Evolutionary conservation across 108 stramenopile species (phyloP).

Genomic region (Fistulifera solaris): DNA sequence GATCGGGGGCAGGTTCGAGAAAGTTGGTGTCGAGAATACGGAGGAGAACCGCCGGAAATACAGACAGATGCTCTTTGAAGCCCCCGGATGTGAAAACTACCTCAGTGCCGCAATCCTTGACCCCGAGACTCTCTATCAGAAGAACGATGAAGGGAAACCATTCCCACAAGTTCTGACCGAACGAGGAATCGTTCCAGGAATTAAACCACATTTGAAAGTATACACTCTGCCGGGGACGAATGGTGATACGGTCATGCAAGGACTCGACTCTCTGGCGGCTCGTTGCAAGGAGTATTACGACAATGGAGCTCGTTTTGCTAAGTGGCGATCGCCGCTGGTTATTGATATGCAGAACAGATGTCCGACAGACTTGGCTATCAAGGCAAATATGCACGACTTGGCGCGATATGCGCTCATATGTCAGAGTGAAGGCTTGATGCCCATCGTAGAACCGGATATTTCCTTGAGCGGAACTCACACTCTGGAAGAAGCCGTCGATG

Average conservation of each 20-base stretch:
- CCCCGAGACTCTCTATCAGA: slow-evolving; percentile 86
- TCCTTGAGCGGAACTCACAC: slow-evolving; percentile 39
- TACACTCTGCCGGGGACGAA: slow-evolving; percentile 68
- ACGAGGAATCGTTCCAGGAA: slow-evolving; percentile 80
- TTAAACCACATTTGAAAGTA: slow-evolving; percentile 69
- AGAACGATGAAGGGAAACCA: slow-evolving; percentile 50
- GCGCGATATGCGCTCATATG: slow-evolving; percentile 88
- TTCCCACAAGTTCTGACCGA: slow-evolving; percentile 69
- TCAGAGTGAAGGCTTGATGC: slow-evolving; percentile 84
- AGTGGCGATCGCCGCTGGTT: slow-evolving; percentile 68
- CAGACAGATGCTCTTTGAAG: slow-evolving; percentile 77
- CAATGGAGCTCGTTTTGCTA: slow-evolving; percentile 85
- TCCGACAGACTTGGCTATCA: slow-evolving; percentile 75
- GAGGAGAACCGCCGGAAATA: slow-evolving; percentile 80
- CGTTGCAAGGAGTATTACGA: slow-evolving; percentile 83
- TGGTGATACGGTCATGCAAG: slow-evolving; percentile 86
- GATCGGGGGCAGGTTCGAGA: slow-evolving; percentile 67
- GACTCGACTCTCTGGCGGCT: slow-evolving; percentile 75
- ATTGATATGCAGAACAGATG: slow-evolving; percentile 52
- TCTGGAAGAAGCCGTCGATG: slow-evolving; percentile 41
- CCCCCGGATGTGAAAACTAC: slow-evolving; percentile 58
- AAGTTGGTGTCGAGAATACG: slow-evolving; percentile 69
- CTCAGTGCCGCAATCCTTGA: slow-evolving; percentile 84
- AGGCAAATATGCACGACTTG: slow-evolving; percentile 64
- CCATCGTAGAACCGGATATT: slow-evolving; percentile 94